phyloP scores from a whole-genome alignment of 1,284 basidiomycete species.

The Volvariella surrecta region DNA sequence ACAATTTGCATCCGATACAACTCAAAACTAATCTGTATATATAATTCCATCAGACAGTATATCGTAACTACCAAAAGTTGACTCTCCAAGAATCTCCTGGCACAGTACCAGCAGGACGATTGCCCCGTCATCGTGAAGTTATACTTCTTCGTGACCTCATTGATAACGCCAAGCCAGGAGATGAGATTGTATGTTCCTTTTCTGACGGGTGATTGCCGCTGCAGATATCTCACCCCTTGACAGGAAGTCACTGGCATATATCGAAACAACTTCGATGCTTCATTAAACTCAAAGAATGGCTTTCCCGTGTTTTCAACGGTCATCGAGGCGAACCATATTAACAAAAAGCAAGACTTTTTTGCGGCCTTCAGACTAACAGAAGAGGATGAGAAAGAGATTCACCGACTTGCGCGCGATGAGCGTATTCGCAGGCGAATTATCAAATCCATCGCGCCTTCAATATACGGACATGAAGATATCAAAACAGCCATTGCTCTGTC shows the following conservation, averaged over 20 bases:
- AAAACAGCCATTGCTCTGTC: slow-evolving; percentile 96
- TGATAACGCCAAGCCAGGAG: slow-evolving; percentile 95
- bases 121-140: slow-evolving; percentile 95
- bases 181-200: slow-evolving; percentile 76
- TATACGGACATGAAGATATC: slow-evolving; percentile 98
- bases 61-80: slow-evolving; percentile 99
- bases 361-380: slow-evolving; percentile 95
- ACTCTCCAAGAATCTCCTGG: slow-evolving; percentile 99
- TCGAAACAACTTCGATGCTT: slow-evolving; percentile 98
- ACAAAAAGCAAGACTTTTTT: slow-evolving; percentile 94
- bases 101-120: slow-evolving; percentile 92
- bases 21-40: background rate
- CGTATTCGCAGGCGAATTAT: slow-evolving; percentile 95
- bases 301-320: slow-evolving; percentile 99
- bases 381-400: slow-evolving; percentile 92
- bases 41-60: slow-evolving; percentile 74
- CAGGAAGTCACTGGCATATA: slow-evolving; percentile 97
- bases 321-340: slow-evolving; percentile 95
- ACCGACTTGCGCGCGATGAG: slow-evolving; percentile 80
- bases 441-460: slow-evolving; percentile 97
- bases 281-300: slow-evolving; percentile 97
- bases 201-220: background rate
- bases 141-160: slow-evolving; percentile 97
- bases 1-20: slow-evolving; percentile 1
- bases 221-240: slow-evolving; percentile 11